Percentiles rank a stretch among this genome's conserved stretches.
Evolutionary conservation across 2,329 filamentous ascomycete species (phyloP).

Genomic region (Mycosphaerelloides madeirae): DNA sequence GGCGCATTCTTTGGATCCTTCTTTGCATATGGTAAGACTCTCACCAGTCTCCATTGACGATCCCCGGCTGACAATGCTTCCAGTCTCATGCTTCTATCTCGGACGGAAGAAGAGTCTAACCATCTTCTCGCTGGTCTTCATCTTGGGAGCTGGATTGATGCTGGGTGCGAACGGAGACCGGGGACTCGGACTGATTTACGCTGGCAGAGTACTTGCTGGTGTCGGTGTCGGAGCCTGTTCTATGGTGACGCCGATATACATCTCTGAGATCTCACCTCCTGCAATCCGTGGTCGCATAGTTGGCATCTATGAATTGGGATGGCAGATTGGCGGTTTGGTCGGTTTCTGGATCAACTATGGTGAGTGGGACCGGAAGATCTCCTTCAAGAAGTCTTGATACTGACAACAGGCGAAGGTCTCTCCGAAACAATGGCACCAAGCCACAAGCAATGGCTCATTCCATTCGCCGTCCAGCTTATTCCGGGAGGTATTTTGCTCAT

Average conservation of each 20-base stretch:
- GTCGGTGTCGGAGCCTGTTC: conserved; percentile 54
- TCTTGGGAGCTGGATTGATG: conserved; percentile 68
- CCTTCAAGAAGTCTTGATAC: conserved; percentile 7
- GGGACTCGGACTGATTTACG: conserved; percentile 57
- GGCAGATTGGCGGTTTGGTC: conserved; percentile 50
- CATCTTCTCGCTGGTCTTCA: conserved; percentile 59
- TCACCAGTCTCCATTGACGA: neutral
- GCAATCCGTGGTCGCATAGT: conserved; percentile 57
- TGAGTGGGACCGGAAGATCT: too few species aligned
- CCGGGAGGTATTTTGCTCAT: conserved; percentile 56
- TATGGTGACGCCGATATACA: conserved; percentile 57
- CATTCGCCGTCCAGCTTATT: conserved; percentile 62
- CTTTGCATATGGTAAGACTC: conserved; percentile 50
- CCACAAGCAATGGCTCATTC: conserved; percentile 45
- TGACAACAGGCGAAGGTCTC: conserved; percentile 33
- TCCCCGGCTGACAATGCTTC: neutral
- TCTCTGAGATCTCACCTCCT: conserved; percentile 54
- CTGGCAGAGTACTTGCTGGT: conserved; percentile 54
- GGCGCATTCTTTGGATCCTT: conserved; percentile 79
- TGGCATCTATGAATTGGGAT: conserved; percentile 54
- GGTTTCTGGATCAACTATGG: conserved; percentile 45
- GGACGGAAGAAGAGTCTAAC: conserved; percentile 63
- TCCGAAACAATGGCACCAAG: conserved; percentile 39
- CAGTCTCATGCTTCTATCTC: conserved; percentile 57
- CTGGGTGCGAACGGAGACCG: conserved; percentile 58